Evolutionary conservation across 495 filamentous ascomycete species (phyloP).

Genomic region (Neohortaea acidophila): DNA sequence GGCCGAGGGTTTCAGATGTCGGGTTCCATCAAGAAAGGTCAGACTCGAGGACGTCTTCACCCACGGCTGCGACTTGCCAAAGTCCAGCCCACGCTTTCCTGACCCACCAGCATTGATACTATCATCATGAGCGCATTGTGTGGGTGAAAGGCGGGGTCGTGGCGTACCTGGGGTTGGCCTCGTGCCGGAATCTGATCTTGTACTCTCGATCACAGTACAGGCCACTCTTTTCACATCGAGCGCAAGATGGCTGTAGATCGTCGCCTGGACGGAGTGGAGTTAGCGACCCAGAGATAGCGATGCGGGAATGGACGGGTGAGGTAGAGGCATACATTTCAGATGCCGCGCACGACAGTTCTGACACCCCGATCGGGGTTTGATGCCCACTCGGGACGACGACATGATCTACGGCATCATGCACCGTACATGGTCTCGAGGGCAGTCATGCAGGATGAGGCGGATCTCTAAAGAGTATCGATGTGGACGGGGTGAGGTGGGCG

Average conservation of each 20-base stretch:
- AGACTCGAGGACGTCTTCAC: constrained; percentile 10
- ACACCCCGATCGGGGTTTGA: no score
- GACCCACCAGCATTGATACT: background rate
- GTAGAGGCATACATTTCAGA: no score
- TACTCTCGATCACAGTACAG: constrained; percentile 11
- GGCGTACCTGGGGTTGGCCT: constrained; percentile 17
- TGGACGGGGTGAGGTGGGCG: no score
- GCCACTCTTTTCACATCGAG: constrained; percentile 5
- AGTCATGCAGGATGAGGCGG: no score
- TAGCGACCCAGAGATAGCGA: no score
- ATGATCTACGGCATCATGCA: no score
- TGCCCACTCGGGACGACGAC: no score
- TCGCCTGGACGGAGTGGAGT: no score
- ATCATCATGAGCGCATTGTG: background rate
- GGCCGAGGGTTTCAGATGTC: constrained; percentile 17
- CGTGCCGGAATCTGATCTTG: constrained; percentile 17
- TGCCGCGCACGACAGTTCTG: no score
- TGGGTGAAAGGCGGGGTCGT: background rate
- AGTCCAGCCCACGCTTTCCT: constrained; percentile 9
- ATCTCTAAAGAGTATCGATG: no score
- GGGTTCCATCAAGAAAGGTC: constrained; percentile 16
- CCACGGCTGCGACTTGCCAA: constrained; percentile 14
- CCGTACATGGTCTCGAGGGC: no score
- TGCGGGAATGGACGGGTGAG: no score
- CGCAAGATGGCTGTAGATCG: constrained; percentile 7